Evolutionary conservation across 2,329 filamentous ascomycete genomes (phyloP), one percentile per base, ranked within the genome.

Genomic region (Eutypa lata): DNA sequence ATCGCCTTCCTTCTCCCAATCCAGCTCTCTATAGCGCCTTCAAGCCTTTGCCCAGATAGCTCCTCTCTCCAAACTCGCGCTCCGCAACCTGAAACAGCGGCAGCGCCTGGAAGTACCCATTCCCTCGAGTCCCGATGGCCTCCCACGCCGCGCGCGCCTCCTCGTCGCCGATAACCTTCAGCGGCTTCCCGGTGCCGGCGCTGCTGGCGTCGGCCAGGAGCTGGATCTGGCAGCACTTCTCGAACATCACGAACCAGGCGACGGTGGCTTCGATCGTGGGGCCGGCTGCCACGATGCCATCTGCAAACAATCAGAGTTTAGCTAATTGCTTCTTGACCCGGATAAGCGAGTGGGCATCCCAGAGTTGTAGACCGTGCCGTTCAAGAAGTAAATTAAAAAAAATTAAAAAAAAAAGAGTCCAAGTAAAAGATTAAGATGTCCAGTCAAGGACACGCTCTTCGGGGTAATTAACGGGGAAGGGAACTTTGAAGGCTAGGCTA

Each of bases 91-190:
- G 87, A 71, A 91, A 91, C 57, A 86, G 61, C 16, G 88, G 87
- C 72, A 85, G 86, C 6, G 84, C 88, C 61, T 79, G 84, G 65
- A 91, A 91, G 76, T 81, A 90, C 0, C 88, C 88, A 0, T 82
- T 84, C 33, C 67, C 63, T 16, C 80, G 75, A 0, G 75, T 80
- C 0, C 88, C 88, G 3, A 90, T 74, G 0, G 81, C 78, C 69
- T 86, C 82, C 61, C 82, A 84, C 0, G 88, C 91, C 62, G 81
- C 88, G 16, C 67, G 73, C 1, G 88, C 88, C 65, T 91, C 87
- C 49, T 84, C 82, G 1, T 88, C 81, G 8, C 78, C 74, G 60
- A 91, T 87, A 68, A 87, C 86, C 28, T 89, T 72, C 0, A 87
- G 88, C 65, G 78, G 71, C 1, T 79, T 78, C 1, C 87, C 88